Evolutionary conservation across 805 yeast species (phyloP).

Genomic region (Lachancea mirantina): DNA sequence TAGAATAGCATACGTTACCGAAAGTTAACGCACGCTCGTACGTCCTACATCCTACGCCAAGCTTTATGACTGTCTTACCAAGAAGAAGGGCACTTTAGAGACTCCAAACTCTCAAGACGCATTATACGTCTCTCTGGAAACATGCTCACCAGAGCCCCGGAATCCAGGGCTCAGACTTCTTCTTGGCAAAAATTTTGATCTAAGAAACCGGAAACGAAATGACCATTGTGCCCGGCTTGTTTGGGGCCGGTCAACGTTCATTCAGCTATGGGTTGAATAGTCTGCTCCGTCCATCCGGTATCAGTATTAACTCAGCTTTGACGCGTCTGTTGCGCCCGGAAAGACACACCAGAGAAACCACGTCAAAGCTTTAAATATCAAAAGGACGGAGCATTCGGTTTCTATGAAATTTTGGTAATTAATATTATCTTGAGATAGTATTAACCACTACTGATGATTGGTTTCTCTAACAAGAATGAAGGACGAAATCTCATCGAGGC

Average conservation of each 20-base stretch:
- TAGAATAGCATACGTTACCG: too few species aligned
- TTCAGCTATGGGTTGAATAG: constrained; percentile 35
- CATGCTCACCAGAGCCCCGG: constrained; percentile 18
- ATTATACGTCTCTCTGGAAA: constrained; percentile 28
- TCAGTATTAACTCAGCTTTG: constrained; percentile 31
- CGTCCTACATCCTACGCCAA: not conserved
- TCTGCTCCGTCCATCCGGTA: constrained; percentile 23
- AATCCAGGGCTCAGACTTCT: constrained; percentile 14
- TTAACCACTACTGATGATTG: constrained; percentile 38
- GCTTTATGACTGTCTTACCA: constrained; percentile 24
- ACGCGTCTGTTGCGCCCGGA: constrained; percentile 7
- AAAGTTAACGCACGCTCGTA: too few species aligned
- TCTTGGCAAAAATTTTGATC: constrained; percentile 30
- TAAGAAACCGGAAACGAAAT: constrained; percentile 39
- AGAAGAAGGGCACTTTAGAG: constrained; percentile 31
- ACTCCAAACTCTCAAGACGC: constrained; percentile 27
- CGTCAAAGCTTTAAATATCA: constrained; percentile 18
- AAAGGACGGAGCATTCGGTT: constrained; percentile 30
- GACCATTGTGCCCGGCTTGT: constrained; percentile 32
- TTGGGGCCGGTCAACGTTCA: constrained; percentile 32
- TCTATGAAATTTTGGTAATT: constrained; percentile 31
- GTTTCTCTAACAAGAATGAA: constrained; percentile 17
- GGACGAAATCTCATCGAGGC: not conserved
- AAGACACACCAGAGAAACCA: constrained; percentile 8
- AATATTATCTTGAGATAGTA: constrained; percentile 37